These are phyloP conservation scores for Viola pubescens DNA, from an alignment of 441 rosid species.

Conservation along the genomic window DNA sequence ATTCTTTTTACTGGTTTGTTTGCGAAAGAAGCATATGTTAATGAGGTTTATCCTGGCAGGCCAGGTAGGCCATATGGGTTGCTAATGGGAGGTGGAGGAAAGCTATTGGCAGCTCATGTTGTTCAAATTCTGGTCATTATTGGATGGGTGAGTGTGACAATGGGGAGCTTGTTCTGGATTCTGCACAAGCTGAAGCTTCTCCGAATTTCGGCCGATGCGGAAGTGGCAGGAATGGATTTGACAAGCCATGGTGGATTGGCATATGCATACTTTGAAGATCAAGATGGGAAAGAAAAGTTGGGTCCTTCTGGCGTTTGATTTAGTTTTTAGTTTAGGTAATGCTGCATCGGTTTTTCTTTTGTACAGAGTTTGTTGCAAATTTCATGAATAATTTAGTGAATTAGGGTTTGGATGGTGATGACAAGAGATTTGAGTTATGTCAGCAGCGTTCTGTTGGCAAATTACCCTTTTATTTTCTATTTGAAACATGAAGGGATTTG, in stretches of 20 bases:
- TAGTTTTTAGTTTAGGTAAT: background rate
- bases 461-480: too few relatives aligned
- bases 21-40: slow-evolving; percentile 33
- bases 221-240: slow-evolving; percentile 50
- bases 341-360: background rate
- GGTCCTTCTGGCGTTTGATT: background rate
- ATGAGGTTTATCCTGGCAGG: slow-evolving; percentile 33
- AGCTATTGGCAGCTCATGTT: slow-evolving; percentile 43
- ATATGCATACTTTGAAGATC: slow-evolving; percentile 37
- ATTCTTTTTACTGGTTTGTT: slow-evolving; percentile 26
- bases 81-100: slow-evolving; percentile 45
- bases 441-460: too few relatives aligned
- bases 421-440: too few relatives aligned
- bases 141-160: slow-evolving; percentile 46
- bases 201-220: slow-evolving; percentile 48
- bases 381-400: background rate
- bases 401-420: background rate
- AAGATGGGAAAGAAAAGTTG: slow-evolving; percentile 1
- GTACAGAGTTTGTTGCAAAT: too few relatives aligned
- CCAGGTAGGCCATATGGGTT: slow-evolving; percentile 37
- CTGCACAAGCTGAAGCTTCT: slow-evolving; percentile 35
- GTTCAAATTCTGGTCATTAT: slow-evolving; percentile 43
- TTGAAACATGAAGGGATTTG: too few relatives aligned
- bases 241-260: slow-evolving; percentile 67
- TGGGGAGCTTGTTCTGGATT: slow-evolving; percentile 37